Conservation (phyloP, 2,329 filamentous ascomycete genomes). For the Penicillium oxalicum region DNA sequence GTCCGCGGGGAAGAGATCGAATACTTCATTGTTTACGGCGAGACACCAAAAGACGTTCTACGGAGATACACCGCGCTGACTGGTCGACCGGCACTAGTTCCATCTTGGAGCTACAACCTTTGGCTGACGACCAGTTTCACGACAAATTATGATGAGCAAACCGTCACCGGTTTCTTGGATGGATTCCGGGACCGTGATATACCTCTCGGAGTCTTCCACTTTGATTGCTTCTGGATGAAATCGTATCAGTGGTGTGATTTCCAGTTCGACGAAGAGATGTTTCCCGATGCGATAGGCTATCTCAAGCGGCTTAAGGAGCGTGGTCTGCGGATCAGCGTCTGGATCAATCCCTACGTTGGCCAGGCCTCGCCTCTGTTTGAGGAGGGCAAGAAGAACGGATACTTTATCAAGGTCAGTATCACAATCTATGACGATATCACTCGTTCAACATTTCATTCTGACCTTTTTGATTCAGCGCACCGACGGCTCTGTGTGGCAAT, state of each 20-base stretch:
- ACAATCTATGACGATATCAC: too few species aligned
- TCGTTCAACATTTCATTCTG: too few species aligned
- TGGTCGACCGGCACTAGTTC: slow-evolving; percentile 58
- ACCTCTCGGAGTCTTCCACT: slow-evolving; percentile 67
- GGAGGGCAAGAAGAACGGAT: slow-evolving; percentile 57
- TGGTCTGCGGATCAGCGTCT: slow-evolving; percentile 64
- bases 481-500: slow-evolving; percentile 67
- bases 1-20: slow-evolving; percentile 64
- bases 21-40: slow-evolving; percentile 68
- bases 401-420: slow-evolving; percentile 52
- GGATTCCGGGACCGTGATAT: slow-evolving; percentile 62
- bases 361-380: slow-evolving; percentile 63
- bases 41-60: slow-evolving; percentile 65
- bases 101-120: slow-evolving; percentile 68
- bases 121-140: slow-evolving; percentile 71
- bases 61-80: slow-evolving; percentile 62
- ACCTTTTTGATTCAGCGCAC: slow-evolving; percentile 39
- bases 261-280: slow-evolving; percentile 61
- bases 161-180: slow-evolving; percentile 60
- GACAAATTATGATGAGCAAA: slow-evolving; percentile 64
- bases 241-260: slow-evolving; percentile 72
- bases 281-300: slow-evolving; percentile 62
- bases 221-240: slow-evolving; percentile 73
- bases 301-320: slow-evolving; percentile 59
- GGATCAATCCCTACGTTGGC: slow-evolving; percentile 70